A percentile compares a stretch with the other conserved stretches of the same genome.
These are phyloP conservation scores for Piloderma croceum DNA, from an alignment of 768 basidiomycete species.

Conservation along the genomic window DNA sequence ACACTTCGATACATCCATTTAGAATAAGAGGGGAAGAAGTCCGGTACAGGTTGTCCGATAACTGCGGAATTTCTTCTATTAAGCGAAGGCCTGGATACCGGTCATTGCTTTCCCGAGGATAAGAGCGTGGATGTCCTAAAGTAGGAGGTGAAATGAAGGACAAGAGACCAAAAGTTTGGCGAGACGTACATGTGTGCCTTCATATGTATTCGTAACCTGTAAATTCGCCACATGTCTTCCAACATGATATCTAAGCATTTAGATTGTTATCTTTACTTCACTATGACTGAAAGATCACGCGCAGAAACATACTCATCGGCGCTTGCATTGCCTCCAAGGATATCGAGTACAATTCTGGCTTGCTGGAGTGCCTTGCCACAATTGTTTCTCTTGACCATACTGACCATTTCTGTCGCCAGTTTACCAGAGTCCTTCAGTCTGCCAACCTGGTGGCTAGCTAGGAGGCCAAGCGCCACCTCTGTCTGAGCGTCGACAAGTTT, in stretches of 20 bases:
- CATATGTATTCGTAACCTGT: constrained; percentile 95
- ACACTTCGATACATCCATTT: no score
- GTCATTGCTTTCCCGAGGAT: constrained; percentile 94
- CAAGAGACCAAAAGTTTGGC: neutral
- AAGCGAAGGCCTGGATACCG: constrained; percentile 79
- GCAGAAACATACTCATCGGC: constrained; percentile 77
- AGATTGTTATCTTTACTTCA: neutral
- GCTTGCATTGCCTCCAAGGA: constrained; percentile 90
- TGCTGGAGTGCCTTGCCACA: constrained; percentile 90
- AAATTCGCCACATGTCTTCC: constrained; percentile 93
- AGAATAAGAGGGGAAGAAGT: no score
- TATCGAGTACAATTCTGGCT: constrained; percentile 74
- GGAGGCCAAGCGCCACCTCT: constrained; percentile 73
- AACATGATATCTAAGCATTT: constrained; percentile 67
- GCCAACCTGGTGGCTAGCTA: constrained; percentile 75
- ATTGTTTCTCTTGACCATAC: constrained; percentile 92
- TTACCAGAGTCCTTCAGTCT: constrained; percentile 76
- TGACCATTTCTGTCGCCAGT: constrained; percentile 87
- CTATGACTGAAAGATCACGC: neutral
- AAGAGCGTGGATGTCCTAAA: constrained; percentile 82
- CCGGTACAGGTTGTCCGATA: no score
- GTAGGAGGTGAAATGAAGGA: constrained; percentile 10
- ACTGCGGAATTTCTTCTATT: no score
- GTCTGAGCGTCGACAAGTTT: constrained; percentile 93
- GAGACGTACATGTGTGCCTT: constrained; percentile 64